Percentiles rank a stretch among this genome's conserved stretches.
Conservation (phyloP, 1,284 basidiomycete genomes). For the Ceratobasidium sp. region DNA sequence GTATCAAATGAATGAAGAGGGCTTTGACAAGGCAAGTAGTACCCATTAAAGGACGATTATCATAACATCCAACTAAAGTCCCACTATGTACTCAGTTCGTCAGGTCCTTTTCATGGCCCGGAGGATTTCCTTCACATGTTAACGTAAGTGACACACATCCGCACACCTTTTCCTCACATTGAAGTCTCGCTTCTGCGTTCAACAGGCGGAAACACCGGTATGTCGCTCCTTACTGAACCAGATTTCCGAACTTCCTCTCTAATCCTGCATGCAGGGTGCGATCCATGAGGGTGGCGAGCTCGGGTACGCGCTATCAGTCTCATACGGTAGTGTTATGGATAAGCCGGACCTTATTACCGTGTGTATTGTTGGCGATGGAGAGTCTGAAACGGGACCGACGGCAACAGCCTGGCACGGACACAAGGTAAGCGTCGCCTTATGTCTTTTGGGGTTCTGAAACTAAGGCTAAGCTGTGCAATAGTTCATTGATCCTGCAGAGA, state of each 20-base stretch:
- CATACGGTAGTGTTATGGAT: slow-evolving; percentile 89
- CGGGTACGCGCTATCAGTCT: slow-evolving; percentile 86
- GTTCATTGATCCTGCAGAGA: slow-evolving; percentile 91
- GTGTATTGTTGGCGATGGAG: slow-evolving; percentile 87
- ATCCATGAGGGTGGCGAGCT: slow-evolving; percentile 93
- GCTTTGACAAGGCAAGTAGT: slow-evolving; percentile 73
- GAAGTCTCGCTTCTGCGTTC: neutral
- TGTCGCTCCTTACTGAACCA: neutral
- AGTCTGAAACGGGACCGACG: slow-evolving; percentile 87
- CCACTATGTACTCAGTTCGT: slow-evolving; percentile 49
- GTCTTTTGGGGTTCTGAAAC: neutral
- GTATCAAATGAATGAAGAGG: slow-evolving; percentile 70
- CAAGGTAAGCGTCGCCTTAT: slow-evolving; percentile 56
- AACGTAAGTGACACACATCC: slow-evolving; percentile 48
- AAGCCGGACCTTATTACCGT: slow-evolving; percentile 83
- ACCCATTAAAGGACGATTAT: slow-evolving; percentile 77
- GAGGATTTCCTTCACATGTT: slow-evolving; percentile 61
- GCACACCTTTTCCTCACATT: neutral
- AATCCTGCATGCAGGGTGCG: slow-evolving; percentile 70
- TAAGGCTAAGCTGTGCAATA: slow-evolving; percentile 49
- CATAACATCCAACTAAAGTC: slow-evolving; percentile 51
- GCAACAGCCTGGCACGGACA: slow-evolving; percentile 67
- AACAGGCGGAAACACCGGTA: slow-evolving; percentile 27
- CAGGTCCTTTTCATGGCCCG: slow-evolving; percentile 55
- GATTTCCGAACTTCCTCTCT: neutral